These are phyloP conservation scores for Malassezia cuniculi DNA, from an alignment of 1,284 basidiomycete genomes.

Conservation along the genomic window DNA sequence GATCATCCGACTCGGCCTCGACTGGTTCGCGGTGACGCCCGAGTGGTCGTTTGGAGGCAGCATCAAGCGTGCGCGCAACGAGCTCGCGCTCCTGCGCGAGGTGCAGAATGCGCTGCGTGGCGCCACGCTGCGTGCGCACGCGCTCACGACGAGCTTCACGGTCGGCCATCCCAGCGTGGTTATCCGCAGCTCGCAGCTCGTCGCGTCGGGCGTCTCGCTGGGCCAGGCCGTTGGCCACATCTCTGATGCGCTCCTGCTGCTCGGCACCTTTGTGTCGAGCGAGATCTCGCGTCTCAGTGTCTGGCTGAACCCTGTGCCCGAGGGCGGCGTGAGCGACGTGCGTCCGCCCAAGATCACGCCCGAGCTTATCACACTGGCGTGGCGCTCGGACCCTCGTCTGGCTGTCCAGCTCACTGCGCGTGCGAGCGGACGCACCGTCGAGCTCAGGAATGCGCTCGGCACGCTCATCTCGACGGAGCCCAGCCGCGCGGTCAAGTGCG, in stretches of 20 bases:
- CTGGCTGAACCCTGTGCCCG: constrained; percentile 78
- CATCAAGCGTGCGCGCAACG: constrained; percentile 72
- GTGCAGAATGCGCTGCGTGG: constrained; percentile 64
- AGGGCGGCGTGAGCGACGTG: constrained; percentile 50
- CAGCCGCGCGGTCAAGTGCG: constrained; percentile 57
- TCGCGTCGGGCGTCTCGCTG: constrained; percentile 24
- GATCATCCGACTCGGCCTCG: constrained; percentile 67
- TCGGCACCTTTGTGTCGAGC: constrained; percentile 74
- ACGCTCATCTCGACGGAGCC: constrained; percentile 64
- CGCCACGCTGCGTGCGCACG: constrained; percentile 55
- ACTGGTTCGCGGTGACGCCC: constrained; percentile 61
- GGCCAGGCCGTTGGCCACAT: constrained; percentile 17
- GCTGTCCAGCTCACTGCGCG: constrained; percentile 72
- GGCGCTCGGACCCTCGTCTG: constrained; percentile 71
- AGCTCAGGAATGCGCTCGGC: constrained; percentile 58
- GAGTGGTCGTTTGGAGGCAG: constrained; percentile 83
- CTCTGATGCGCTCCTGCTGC: constrained; percentile 26
- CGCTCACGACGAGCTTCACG: constrained; percentile 25
- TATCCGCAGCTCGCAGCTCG: constrained; percentile 4
- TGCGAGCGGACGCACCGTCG: constrained; percentile 60
- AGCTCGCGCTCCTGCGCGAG: constrained; percentile 73
- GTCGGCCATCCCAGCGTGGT: constrained; percentile 4
- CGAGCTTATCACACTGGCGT: too few relatives aligned
- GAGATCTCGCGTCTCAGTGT: constrained; percentile 74
- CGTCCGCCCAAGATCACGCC: too few relatives aligned